Evolutionary conservation across 805 yeast genomes (phyloP).

Genomic region (Cyberlindnera subsufficiens): DNA sequence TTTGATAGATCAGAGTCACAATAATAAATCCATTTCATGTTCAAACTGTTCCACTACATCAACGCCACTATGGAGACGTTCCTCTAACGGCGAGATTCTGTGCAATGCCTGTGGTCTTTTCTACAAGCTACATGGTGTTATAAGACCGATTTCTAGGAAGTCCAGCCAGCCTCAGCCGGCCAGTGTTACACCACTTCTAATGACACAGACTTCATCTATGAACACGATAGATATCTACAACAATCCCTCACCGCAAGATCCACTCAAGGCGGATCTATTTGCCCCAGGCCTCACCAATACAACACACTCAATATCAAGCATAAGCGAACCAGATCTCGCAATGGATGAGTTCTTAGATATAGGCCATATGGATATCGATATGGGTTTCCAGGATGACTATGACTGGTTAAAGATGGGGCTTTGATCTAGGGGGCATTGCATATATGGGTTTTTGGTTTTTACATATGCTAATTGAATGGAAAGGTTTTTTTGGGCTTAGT

Average conservation of each 20-base stretch:
- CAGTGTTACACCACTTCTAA: constrained; percentile 1
- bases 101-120: constrained; percentile 97
- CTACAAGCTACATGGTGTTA: constrained; percentile 86
- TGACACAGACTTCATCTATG: constrained; percentile 1
- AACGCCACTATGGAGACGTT: constrained; percentile 94
- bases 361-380: constrained; percentile 9
- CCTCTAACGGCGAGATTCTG: constrained; percentile 81
- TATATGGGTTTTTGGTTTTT: no score
- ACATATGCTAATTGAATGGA: no score
- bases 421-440: constrained; percentile 1
- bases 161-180: not conserved
- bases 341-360: constrained; percentile 14
- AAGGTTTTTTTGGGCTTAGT: no score
- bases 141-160: constrained; percentile 49
- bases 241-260: constrained; percentile 5
- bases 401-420: constrained; percentile 21
- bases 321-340: constrained; percentile 13
- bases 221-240: constrained; percentile 2
- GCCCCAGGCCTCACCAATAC: constrained; percentile 1
- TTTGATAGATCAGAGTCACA: constrained; percentile 1
- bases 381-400: constrained; percentile 11
- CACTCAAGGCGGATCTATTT: not conserved
- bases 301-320: constrained; percentile 8
- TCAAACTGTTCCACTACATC: constrained; percentile 85
- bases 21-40: constrained; percentile 33